Evolutionary conservation across 1,139 yeast species (phyloP), one percentile per base, ranked within the genome.

Genomic region (Scheffersomyces parashehatae): DNA sequence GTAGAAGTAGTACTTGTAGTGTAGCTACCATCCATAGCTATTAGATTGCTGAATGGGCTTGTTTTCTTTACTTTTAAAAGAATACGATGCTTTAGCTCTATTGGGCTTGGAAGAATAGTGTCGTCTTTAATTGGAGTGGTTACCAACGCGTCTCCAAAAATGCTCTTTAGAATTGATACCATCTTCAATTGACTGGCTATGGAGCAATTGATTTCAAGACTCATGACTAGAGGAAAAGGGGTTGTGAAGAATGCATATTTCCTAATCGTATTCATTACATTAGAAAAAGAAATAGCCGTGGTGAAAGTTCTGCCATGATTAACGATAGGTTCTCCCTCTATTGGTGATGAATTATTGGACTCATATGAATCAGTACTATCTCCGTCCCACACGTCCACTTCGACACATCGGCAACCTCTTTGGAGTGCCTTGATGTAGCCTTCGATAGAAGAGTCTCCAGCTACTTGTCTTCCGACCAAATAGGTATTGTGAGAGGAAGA

Each of bases 401-500:
- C 99, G 16, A 95, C 75, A 52, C 97, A 90, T 38, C 97, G 73
- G 55, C 98, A 93, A 1, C 99, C 98, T 44, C 90, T 79, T 56
- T 90, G 97, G 40, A 95, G 67, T 0, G 89, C 95, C 42, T 86
- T 78, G n/a, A 89, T 83, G 54, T 93, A 95, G 0, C 96, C 96
- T 57, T 93, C 98, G 1, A 89, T 81, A 0, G 96, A 87, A 0
- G 97, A 88, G 12, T 79, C 82, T n/a, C 95, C 97, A 1, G 84
- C 96, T n/a, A 89, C 77, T 59, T 95, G 99, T 30, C 95, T 75
- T 0, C 98, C 99, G 24, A 83, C 67, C 9, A 95, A 70, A 59
- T 93, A 95, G 0, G 99, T 95, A 60, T 95, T 95, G 62, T 95
- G 99, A 0, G 98, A 90, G 0, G 97, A 88, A 0, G 97, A 88